Evolutionary conservation across 331 rosid genomes (phyloP).

Genomic region (Dryas integrifolia): DNA sequence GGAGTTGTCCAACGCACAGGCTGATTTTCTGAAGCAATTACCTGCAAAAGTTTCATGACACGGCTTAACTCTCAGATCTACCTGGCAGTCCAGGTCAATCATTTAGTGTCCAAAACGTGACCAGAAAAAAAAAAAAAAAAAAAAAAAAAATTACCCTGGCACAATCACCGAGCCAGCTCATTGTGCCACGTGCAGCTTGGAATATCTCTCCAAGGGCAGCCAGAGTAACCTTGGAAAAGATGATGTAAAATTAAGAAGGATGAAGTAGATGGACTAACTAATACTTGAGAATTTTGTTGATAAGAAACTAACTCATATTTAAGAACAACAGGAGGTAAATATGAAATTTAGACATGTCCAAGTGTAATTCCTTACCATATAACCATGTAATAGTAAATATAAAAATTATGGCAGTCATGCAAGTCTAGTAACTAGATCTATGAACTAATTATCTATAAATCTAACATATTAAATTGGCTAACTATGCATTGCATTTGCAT

Average conservation of each 20-base stretch:
- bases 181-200: conserved; percentile 78
- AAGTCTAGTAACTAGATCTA: background rate
- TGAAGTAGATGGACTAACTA: background rate
- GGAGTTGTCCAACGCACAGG: conserved; percentile 89
- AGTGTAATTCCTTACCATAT: background rate
- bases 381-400: background rate
- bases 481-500: background rate
- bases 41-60: conserved; percentile 35
- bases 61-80: conserved; percentile 14
- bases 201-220: conserved; percentile 91
- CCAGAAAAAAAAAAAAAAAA: background rate
- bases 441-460: conserved; percentile 7
- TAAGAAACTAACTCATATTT: background rate
- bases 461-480: background rate
- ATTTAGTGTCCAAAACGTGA: conserved; percentile 9
- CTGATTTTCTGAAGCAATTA: conserved; percentile 68
- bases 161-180: conserved; percentile 92
- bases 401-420: background rate
- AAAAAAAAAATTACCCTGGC: conserved; percentile 48
- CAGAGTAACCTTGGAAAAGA: conserved; percentile 60
- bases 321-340: background rate
- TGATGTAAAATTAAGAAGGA: conserved; percentile 3
- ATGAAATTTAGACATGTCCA: background rate
- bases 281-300: background rate
- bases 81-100: conserved; percentile 10